These are phyloP conservation scores for Sphaerosporella brunnea DNA, from an alignment of 495 filamentous ascomycete species.

Conservation along the genomic window DNA sequence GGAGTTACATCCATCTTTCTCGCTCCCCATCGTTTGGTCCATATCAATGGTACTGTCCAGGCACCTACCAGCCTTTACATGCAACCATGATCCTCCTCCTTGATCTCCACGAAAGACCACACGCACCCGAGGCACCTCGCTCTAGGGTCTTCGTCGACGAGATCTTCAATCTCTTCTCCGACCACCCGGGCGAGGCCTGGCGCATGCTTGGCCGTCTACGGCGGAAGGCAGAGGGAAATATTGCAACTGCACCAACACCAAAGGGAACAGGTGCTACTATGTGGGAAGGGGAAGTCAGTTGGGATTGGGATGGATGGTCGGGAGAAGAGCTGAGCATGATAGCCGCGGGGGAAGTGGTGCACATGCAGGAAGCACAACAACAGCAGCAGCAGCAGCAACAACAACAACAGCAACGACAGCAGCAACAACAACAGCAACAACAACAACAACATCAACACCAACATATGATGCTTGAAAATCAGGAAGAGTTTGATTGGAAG, in stretches of 20 bases:
- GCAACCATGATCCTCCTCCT: slow-evolving; percentile 42
- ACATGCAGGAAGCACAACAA: no score
- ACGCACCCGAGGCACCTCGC: slow-evolving; percentile 32
- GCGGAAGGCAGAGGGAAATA: slow-evolving; percentile 26
- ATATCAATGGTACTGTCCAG: slow-evolving; percentile 43
- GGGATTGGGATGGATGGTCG: no score
- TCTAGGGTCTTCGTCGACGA: slow-evolving; percentile 36
- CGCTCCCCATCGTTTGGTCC: slow-evolving; percentile 38
- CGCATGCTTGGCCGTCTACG: slow-evolving; percentile 37
- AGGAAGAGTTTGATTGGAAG: neutral
- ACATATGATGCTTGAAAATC: neutral
- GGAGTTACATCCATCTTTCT: slow-evolving; percentile 37
- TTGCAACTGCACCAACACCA: neutral
- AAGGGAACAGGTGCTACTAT: no score
- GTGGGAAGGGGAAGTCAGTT: no score
- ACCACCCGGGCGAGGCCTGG: slow-evolving; percentile 39
- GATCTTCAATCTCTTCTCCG: slow-evolving; percentile 36
- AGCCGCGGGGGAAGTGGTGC: no score
- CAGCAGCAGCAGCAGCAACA: neutral
- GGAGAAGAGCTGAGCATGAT: no score
- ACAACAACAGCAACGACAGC: neutral
- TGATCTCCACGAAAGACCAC: slow-evolving; percentile 37
- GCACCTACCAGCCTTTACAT: slow-evolving; percentile 41
- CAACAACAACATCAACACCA: neutral
- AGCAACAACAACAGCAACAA: neutral